Evolutionary conservation across 1,284 basidiomycete genomes (phyloP).

Genomic region (Trametes versicolor): DNA sequence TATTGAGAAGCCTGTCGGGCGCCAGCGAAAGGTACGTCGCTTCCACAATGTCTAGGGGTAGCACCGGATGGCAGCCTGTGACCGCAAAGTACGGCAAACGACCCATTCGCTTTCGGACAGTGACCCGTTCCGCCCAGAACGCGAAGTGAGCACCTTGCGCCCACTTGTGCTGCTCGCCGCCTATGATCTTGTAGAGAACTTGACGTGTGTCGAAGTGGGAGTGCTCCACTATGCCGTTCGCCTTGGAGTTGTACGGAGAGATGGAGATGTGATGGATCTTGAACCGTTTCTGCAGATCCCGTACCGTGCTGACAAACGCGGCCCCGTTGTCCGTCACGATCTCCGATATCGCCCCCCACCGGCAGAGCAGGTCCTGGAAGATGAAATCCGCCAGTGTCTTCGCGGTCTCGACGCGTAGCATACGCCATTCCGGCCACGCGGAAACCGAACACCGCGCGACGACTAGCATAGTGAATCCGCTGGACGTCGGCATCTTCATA

Average conservation of each 20-base stretch:
- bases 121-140: constrained; percentile 53
- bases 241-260: constrained; percentile 53
- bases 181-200: constrained; percentile 48
- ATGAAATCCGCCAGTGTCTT: constrained; percentile 36
- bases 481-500: constrained; percentile 39
- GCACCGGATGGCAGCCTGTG: constrained; percentile 47
- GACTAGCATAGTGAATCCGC: constrained; percentile 18
- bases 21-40: constrained; percentile 47
- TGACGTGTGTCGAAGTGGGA: constrained; percentile 49
- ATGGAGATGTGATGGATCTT: constrained; percentile 51
- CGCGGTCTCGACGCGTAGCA: not conserved
- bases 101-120: constrained; percentile 36
- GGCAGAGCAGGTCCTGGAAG: constrained; percentile 39
- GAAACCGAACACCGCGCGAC: no score
- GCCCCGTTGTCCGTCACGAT: constrained; percentile 41
- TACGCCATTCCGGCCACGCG: not conserved
- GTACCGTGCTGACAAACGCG: constrained; percentile 46
- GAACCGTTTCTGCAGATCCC: constrained; percentile 45
- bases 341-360: constrained; percentile 35
- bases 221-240: constrained; percentile 51
- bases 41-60: constrained; percentile 51
- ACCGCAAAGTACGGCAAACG: constrained; percentile 50
- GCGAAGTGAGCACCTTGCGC: constrained; percentile 36
- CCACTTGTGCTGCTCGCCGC: constrained; percentile 48
- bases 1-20: constrained; percentile 35